These are phyloP conservation scores for Epichloe amarillans DNA, from an alignment of 2,329 filamentous ascomycete species.

Conservation along the genomic window DNA sequence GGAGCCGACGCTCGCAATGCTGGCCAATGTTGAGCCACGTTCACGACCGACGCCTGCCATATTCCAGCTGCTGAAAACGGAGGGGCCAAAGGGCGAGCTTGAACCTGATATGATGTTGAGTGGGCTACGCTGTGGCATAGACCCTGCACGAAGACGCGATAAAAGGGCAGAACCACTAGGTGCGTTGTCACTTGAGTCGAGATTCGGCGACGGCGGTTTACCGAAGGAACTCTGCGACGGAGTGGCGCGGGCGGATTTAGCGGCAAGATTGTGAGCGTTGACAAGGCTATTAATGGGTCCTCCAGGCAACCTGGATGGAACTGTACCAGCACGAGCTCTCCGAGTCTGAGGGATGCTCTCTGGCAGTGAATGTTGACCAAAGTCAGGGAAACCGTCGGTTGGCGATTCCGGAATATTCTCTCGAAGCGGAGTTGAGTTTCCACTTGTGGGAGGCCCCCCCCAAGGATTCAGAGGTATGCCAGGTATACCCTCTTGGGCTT, in stretches of 20 bases:
- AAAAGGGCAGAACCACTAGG: conserved; percentile 58
- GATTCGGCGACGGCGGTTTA: conserved; percentile 49
- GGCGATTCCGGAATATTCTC: conserved; percentile 97
- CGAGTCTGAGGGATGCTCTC: conserved; percentile 55
- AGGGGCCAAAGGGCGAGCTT: conserved; percentile 67
- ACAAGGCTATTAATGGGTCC: conserved; percentile 48
- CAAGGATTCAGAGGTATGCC: conserved; percentile 60
- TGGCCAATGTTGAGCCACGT: conserved; percentile 70
- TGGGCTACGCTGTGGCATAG: conserved; percentile 79
- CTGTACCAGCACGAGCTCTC: conserved; percentile 79
- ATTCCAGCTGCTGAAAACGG: conserved; percentile 84
- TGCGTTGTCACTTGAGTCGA: conserved; percentile 33
- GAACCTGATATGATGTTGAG: conserved; percentile 44
- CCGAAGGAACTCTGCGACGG: conserved; percentile 75
- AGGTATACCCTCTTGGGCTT: conserved; percentile 81
- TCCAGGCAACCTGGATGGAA: conserved; percentile 88
- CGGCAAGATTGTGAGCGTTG: conserved; percentile 42
- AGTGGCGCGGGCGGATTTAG: conserved; percentile 73
- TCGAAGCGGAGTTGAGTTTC: conserved; percentile 87
- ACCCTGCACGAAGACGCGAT: conserved; percentile 79
- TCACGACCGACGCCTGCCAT: conserved; percentile 53
- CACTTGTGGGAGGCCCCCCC: conserved; percentile 96
- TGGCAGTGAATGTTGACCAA: conserved; percentile 57
- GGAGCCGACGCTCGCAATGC: conserved; percentile 74
- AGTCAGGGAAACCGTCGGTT: conserved; percentile 88